Evolutionary conservation across 257 asterid genomes (phyloP), one percentile per base, ranked within the genome.

Genomic region (Nyctanthes arbortristis): DNA sequence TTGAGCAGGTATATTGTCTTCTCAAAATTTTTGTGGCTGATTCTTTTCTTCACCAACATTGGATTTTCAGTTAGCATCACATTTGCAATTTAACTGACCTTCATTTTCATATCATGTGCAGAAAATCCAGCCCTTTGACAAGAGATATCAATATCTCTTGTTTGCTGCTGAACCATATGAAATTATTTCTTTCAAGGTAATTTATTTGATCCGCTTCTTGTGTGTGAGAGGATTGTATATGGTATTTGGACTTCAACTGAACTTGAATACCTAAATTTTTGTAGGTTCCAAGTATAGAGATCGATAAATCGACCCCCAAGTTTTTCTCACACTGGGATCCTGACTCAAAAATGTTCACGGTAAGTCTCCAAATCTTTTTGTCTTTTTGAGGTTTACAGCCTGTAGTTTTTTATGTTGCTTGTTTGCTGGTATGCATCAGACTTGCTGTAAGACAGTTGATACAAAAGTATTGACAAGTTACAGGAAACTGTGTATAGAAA

Each of bases 321-420:
- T 94, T 94, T 84, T 94, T 92, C 82, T 88, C 99, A 33, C 97
- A 91, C 70, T 94, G 98, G 99, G 98, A 89, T 81, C 96, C 96
- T 36, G 99, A 94, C 80, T 85, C 98, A 0, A 92, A 94, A 83
- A 94, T 92, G 99, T 94, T 94, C 75, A 92, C 97, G 73, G 96
- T 93, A 75, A 9, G 86, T 67, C 24, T 39, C 71, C 28, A 8
- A 47, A 49, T 14, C 55, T 36, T 0, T 20, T 20, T 47, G 0
- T 72, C n/a, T 16, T 18, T 63, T 35, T 18, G 0, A 56, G 7
- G 28, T 65, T 68, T 57, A 4, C 54, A 54, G 40, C 25, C 54
- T 18, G 22, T 30, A 3, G 25, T 52, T 25, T 70, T 20, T 36
- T 60, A 36, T 20, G 24, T 55, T 22, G 43, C 28, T 39, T 33